Evolutionary conservation across 2,329 filamentous ascomycete species (phyloP).

Genomic region (Ophidiomyces ophidiicola): DNA sequence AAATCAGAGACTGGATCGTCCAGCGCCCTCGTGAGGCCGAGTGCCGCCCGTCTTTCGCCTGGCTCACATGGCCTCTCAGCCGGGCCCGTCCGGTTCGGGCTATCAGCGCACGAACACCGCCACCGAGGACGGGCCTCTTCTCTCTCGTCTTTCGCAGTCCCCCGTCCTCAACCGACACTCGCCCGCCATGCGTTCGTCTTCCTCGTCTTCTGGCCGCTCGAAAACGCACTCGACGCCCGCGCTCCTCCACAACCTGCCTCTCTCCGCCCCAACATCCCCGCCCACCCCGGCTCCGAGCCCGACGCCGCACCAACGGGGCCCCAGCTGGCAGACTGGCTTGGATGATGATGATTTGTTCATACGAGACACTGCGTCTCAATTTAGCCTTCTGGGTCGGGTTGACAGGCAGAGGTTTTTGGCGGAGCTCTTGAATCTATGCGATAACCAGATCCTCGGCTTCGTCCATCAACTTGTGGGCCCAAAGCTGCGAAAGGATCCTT

Average conservation of each 20-base stretch:
- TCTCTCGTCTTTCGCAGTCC: neutral
- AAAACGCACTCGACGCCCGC: constrained; percentile 37
- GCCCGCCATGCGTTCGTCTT: constrained; percentile 10
- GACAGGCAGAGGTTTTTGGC: constrained; percentile 72
- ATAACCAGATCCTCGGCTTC: constrained; percentile 88
- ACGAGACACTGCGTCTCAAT: constrained; percentile 65
- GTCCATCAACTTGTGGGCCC: constrained; percentile 94
- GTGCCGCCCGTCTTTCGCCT: constrained; percentile 6
- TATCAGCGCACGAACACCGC: constrained; percentile 19
- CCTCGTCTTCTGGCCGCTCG: constrained; percentile 14
- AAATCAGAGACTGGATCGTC: too few species aligned
- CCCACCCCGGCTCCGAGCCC: constrained; percentile 57
- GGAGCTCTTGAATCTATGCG: constrained; percentile 84
- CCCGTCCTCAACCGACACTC: constrained; percentile 7
- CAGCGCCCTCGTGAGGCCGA: too few species aligned
- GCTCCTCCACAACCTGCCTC: constrained; percentile 45
- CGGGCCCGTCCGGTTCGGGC: constrained; percentile 16
- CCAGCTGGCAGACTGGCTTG: constrained; percentile 34
- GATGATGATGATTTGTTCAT: constrained; percentile 75
- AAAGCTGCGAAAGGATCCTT: constrained; percentile 88
- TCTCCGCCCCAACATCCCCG: constrained; percentile 53
- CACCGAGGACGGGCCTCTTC: constrained; percentile 1
- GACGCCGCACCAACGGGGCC: constrained; percentile 49
- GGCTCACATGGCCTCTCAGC: constrained; percentile 13
- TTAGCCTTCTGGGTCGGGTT: constrained; percentile 60